Evolutionary conservation across 75 land plant species (phyloP).

Genomic region (Cunninghamia lanceolata): DNA sequence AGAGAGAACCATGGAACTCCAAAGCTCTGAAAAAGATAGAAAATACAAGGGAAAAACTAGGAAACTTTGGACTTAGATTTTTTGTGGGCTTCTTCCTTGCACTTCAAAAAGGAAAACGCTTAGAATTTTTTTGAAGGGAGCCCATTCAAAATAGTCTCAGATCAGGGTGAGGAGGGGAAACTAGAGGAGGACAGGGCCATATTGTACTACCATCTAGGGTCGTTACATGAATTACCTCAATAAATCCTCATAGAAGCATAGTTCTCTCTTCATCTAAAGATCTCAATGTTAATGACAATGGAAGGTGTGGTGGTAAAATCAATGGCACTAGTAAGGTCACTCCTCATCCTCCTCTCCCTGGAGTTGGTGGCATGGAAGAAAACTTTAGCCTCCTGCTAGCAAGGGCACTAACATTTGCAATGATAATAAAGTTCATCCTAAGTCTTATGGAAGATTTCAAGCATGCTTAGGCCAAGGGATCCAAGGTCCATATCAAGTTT

Average conservation of each 20-base stretch:
- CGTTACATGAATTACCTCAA: neutral
- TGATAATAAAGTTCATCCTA: conserved; percentile 70
- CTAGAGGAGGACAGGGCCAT: neutral
- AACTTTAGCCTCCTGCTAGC: conserved; percentile 48
- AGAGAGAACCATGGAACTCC: no score
- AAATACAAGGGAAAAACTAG: no score
- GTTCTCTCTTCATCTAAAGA: neutral
- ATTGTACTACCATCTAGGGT: neutral
- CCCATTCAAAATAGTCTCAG: no score
- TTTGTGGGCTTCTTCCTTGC: no score
- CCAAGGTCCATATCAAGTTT: conserved; percentile 61
- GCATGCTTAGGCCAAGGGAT: conserved; percentile 64
- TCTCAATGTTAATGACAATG: neutral
- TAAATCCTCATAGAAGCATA: neutral
- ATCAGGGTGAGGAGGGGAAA: neutral
- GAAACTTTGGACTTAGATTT: no score
- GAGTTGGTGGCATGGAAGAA: conserved; percentile 37
- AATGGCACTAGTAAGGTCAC: neutral
- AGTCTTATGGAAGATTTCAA: conserved; percentile 79
- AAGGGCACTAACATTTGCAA: conserved; percentile 43
- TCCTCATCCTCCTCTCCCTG: neutral
- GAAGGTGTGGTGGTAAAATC: no score
- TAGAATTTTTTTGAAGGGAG: no score
- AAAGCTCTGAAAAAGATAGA: no score
- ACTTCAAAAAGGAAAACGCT: no score